These are phyloP conservation scores for Diaporthe sp. DNA, from an alignment of 2,329 filamentous ascomycete genomes.

Conservation along the genomic window DNA sequence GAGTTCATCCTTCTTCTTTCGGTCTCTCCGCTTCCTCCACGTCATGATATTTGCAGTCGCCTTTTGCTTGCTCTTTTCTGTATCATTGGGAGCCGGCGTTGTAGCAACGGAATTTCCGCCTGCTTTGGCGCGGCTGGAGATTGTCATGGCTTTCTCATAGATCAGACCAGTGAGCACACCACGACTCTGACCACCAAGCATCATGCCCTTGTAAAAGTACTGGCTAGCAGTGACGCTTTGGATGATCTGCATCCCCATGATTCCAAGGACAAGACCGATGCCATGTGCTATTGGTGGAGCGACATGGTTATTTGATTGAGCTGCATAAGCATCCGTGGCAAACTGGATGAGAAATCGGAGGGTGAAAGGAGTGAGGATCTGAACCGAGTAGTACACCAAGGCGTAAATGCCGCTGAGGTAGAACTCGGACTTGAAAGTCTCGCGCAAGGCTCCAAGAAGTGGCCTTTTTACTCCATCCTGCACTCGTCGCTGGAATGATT, in stretches of 20 bases:
- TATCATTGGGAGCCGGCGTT: background rate
- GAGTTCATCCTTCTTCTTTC: conserved; percentile 61
- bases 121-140: conserved; percentile 90
- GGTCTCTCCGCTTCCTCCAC: conserved; percentile 45
- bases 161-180: conserved; percentile 88
- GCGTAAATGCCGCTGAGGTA: conserved; percentile 81
- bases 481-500: conserved; percentile 77
- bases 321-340: conserved; percentile 81
- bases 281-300: conserved; percentile 79
- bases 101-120: conserved; percentile 47
- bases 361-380: conserved; percentile 87
- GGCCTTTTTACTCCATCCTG: conserved; percentile 79
- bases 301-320: conserved; percentile 59
- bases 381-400: conserved; percentile 76
- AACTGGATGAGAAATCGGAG: conserved; percentile 92
- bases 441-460: conserved; percentile 84
- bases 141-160: conserved; percentile 91
- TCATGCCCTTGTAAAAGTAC: conserved; percentile 93
- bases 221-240: conserved; percentile 89
- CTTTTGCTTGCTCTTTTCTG: background rate
- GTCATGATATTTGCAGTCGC: background rate
- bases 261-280: conserved; percentile 85
- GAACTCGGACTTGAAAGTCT: conserved; percentile 89
- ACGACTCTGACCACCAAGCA: conserved; percentile 87
- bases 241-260: conserved; percentile 86